Evolutionary conservation across 495 filamentous ascomycete species (phyloP).

Genomic region (Staphylotrichum tortipilum): DNA sequence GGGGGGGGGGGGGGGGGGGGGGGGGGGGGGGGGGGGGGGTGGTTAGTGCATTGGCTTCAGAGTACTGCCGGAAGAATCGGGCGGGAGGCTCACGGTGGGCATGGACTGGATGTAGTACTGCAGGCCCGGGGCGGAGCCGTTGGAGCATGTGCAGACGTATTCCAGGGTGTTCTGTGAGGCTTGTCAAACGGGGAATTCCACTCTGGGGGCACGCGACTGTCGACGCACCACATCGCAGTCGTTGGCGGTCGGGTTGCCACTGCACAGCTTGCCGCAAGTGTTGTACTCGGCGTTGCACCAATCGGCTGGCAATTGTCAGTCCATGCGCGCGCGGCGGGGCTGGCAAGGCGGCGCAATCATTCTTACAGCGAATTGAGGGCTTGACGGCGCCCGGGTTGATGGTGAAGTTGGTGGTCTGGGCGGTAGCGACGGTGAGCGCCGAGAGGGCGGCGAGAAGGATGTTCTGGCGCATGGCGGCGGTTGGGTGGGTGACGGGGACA

Average conservation of each 20-base stretch:
- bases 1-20: too few species aligned
- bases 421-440: conserved; percentile 19
- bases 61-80: neutral
- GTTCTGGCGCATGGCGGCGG: conserved; percentile 23
- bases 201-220: neutral
- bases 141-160: conserved; percentile 27
- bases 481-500: neutral
- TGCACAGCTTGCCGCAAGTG: conserved; percentile 29
- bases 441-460: conserved; percentile 26
- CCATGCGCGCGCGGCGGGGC: neutral
- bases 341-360: neutral
- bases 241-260: conserved; percentile 10
- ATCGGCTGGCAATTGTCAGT: conserved; percentile 10
- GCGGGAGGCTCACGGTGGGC: conserved; percentile 22
- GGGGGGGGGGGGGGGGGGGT: too few species aligned
- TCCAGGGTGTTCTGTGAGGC: conserved; percentile 17
- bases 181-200: conserved; percentile 4
- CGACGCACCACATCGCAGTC: conserved; percentile 23
- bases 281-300: conserved; percentile 32
- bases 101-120: conserved; percentile 31
- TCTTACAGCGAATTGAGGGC: conserved; percentile 12
- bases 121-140: conserved; percentile 28
- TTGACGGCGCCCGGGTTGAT: conserved; percentile 19
- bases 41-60: too few species aligned
- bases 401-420: conserved; percentile 28